These are phyloP conservation scores for Cucumis cinereus DNA, from an alignment of 306 rosid genomes.

Conservation along the genomic window DNA sequence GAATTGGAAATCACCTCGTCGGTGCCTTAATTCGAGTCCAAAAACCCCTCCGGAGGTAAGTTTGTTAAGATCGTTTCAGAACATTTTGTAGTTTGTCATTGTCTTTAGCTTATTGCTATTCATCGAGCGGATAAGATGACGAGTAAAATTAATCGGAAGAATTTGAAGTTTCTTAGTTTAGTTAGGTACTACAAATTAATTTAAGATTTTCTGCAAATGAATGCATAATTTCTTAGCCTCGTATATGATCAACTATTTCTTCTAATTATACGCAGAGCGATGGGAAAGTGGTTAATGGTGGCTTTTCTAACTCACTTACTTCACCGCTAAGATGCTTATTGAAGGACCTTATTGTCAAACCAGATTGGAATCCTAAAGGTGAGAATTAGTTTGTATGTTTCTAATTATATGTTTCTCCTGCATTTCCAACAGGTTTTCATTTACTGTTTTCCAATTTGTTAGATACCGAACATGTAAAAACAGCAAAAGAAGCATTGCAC, in stretches of 20 bases:
- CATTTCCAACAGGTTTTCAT: not conserved
- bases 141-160: not conserved
- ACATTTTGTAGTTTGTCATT: not conserved
- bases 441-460: conserved; percentile 1
- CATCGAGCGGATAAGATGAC: not conserved
- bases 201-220: not conserved
- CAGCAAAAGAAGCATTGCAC: conserved; percentile 65
- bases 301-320: conserved; percentile 4
- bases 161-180: not conserved
- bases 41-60: conserved; percentile 17
- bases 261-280: conserved; percentile 22
- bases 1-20: conserved; percentile 38
- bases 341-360: conserved; percentile 7
- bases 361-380: conserved; percentile 64
- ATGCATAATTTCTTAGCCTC: not conserved
- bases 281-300: conserved; percentile 8
- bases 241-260: not conserved
- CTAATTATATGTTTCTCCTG: not conserved
- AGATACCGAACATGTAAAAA: conserved; percentile 52
- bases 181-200: not conserved
- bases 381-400: not conserved
- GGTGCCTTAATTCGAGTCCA: conserved; percentile 17
- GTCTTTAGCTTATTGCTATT: not conserved
- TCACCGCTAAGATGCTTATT: not conserved
- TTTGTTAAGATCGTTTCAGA: not conserved